Evolutionary conservation across 2,329 filamentous ascomycete species (phyloP).

Genomic region (Tympanopsis confertula): DNA sequence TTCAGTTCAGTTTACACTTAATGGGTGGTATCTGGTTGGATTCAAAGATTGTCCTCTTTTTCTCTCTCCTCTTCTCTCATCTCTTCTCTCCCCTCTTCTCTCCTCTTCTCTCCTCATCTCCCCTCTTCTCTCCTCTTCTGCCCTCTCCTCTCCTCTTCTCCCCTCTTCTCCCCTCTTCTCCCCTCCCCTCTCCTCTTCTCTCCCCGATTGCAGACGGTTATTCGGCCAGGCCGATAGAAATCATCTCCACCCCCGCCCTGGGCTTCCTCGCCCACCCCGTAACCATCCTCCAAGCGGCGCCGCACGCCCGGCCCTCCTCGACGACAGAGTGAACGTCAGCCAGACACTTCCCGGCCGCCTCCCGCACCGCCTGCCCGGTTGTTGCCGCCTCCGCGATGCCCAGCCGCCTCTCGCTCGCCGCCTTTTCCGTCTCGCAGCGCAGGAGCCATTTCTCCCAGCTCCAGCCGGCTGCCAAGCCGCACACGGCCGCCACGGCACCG

Average conservation of each 20-base stretch:
- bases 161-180: too few species aligned
- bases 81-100: too few species aligned
- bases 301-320: constrained; percentile 49
- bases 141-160: too few species aligned
- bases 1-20: too few species aligned
- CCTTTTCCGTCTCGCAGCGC: constrained; percentile 72
- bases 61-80: too few species aligned
- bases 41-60: too few species aligned
- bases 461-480: constrained; percentile 75
- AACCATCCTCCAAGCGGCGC: constrained; percentile 48
- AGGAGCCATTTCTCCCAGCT: constrained; percentile 95
- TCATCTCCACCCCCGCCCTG: constrained; percentile 7
- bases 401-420: constrained; percentile 51
- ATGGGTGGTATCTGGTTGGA: too few species aligned
- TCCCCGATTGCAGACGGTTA: too few species aligned
- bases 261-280: constrained; percentile 57
- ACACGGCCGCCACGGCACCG: constrained; percentile 60
- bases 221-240: background rate
- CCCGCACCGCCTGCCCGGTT: constrained; percentile 34
- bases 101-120: too few species aligned
- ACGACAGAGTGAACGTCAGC: constrained; percentile 48
- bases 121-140: too few species aligned
- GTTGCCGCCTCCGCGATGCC: constrained; percentile 40
- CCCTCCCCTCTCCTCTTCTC: too few species aligned
- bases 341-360: constrained; percentile 47